Base-by-base conservation (phyloP, 2,329 filamentous ascomycete species). In the Trichoderma oligosporum region DNA sequence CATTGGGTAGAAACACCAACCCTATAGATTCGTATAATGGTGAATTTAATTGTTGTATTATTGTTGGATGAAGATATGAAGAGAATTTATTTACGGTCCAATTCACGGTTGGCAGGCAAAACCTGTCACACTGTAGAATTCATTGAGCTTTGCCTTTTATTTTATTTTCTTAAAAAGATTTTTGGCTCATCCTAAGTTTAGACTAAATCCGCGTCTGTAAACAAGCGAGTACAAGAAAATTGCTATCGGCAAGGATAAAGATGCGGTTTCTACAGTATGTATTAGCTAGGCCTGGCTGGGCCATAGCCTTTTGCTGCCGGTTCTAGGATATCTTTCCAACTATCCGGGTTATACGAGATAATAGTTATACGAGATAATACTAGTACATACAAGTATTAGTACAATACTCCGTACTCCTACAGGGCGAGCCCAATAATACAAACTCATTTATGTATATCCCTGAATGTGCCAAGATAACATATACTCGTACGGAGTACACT, bases 211-310 rank as follows among this genome's bases (percentile, higher is more conserved):
- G n/a, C n/a, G n/a, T n/a, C n/a, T n/a, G n/a, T n/a, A n/a, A n/a
- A n/a, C n/a, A n/a, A n/a, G n/a, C n/a, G n/a, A 35, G 22, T 8
- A 27, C 39, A 39, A 39, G 24, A 29, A 14, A 31, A n/a, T 44
- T 44, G 38, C 49, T 35, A 44, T 35, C 27, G 49, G 39, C 25
- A 44, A 53, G 49, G 49, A 7, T 53, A 31, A 35, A 35, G 31
- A 44, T n/a, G n/a, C n/a, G n/a, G n/a, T n/a, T n/a, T n/a, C n/a
- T n/a, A n/a, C n/a, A n/a, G n/a, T n/a, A n/a, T n/a, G n/a, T n/a
- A n/a, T n/a, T 22, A 48, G 20, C 46, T 18, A 31, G 36, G 33
- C 12, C 31, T 22, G 8, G 35, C 27, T 22, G 27, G n/a, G 44
- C 22, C 33, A 38, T 8, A 49, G 46, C 35, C 27, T 16, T 27